Conservation (phyloP, 2,329 filamentous ascomycete species). For the Pseudogymnoascus sp. region DNA sequence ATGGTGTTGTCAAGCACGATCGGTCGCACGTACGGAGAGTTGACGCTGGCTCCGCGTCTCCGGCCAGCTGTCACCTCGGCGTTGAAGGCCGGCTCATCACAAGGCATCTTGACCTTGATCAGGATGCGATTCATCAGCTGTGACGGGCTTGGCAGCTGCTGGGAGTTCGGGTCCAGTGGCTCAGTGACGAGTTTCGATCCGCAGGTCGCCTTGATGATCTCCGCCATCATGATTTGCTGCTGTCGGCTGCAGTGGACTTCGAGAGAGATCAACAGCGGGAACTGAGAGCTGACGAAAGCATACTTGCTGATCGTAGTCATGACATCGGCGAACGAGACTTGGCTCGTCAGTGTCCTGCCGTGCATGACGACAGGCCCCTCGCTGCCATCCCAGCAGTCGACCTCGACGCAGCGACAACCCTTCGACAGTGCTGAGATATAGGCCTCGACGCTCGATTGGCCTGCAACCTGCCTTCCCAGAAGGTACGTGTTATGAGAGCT, state of each 20-base stretch:
- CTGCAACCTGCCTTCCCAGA: constrained; percentile 80
- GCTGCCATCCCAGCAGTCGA: constrained; percentile 94
- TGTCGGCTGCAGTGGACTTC: constrained; percentile 85
- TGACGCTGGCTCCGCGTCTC: constrained; percentile 63
- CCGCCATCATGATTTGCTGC: constrained; percentile 83
- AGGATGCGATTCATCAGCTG: constrained; percentile 78
- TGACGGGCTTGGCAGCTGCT: constrained; percentile 74
- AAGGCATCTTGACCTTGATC: constrained; percentile 86
- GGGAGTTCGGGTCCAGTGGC: constrained; percentile 62
- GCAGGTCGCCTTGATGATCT: constrained; percentile 81
- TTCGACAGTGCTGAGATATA: constrained; percentile 85
- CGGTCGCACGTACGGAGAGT: constrained; percentile 66
- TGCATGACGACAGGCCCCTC: constrained; percentile 89
- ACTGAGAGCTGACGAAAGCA: constrained; percentile 80
- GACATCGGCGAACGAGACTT: constrained; percentile 84
- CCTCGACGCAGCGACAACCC: constrained; percentile 91
- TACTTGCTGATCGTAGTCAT: constrained; percentile 92
- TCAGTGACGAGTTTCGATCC: constrained; percentile 71
- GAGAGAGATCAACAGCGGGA: constrained; percentile 87
- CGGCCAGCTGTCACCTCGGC: constrained; percentile 44
- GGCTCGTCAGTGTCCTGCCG: constrained; percentile 80
- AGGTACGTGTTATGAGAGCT: constrained; percentile 99
- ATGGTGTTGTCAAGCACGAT: constrained; percentile 51
- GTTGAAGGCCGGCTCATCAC: constrained; percentile 34
- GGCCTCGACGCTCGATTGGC: constrained; percentile 86